A percentile compares a stretch with the other conserved stretches of the same genome.
Conservation (phyloP, 208 protist species). For the Leishmania amazonensis region DNA sequence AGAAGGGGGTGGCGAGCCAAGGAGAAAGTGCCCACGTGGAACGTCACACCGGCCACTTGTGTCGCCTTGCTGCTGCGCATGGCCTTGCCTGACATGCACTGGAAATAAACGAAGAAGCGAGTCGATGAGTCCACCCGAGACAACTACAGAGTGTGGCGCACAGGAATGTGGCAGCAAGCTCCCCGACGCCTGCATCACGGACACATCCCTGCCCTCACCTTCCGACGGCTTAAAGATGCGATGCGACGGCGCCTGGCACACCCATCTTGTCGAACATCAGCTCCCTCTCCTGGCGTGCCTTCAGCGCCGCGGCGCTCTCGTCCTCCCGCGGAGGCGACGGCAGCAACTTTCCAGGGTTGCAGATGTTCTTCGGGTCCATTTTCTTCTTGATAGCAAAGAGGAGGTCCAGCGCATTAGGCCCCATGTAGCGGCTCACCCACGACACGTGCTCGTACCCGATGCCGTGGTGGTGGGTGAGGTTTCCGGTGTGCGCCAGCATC, state of each 20-base stretch:
- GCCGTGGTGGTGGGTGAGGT: slow-evolving; percentile 92
- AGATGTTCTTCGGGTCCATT: slow-evolving; percentile 90
- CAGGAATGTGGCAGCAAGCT: neutral
- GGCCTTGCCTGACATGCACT: neutral
- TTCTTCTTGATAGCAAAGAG: slow-evolving; percentile 80
- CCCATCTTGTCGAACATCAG: slow-evolving; percentile 94
- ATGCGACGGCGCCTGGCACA: slow-evolving; percentile 60
- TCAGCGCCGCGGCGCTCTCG: slow-evolving; percentile 42
- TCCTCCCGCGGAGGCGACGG: slow-evolving; percentile 45
- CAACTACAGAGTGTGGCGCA: neutral
- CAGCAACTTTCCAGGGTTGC: slow-evolving; percentile 92
- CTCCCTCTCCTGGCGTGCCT: slow-evolving; percentile 56
- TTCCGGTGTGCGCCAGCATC: slow-evolving; percentile 85
- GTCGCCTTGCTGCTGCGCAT: neutral
- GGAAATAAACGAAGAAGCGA: neutral
- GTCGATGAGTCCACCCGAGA: neutral
- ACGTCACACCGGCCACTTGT: neutral
- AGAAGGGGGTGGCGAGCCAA: neutral
- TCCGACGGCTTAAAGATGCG: slow-evolving; percentile 35
- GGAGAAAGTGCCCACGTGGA: neutral
- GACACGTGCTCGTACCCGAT: slow-evolving; percentile 94
- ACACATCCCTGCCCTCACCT: no score
- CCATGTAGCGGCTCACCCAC: slow-evolving; percentile 90
- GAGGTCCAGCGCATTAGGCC: slow-evolving; percentile 61
- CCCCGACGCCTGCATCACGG: neutral